Evolutionary conservation across 1,284 basidiomycete genomes (phyloP), one percentile per base, ranked within the genome.

Genomic region (Anthracocystis panici-leucophaei): DNA sequence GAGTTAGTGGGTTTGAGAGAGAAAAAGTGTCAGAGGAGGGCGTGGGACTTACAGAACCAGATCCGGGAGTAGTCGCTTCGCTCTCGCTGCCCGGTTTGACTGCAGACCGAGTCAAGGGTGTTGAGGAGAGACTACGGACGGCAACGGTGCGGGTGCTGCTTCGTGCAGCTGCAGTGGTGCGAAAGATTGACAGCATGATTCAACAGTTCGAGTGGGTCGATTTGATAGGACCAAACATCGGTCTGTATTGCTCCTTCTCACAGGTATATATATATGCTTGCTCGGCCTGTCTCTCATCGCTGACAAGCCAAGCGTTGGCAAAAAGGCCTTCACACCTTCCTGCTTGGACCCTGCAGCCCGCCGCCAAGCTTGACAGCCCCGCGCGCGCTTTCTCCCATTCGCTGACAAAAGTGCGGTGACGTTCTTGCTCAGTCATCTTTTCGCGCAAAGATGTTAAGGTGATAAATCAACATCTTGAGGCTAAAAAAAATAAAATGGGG

Each of bases 51-150:
- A 75, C 73, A 4, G 63, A 63, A 1, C 67, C 73, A 2, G 64
- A 33, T n/a, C 73, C 73, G 5, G 73, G 67, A 1, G 60, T 61
- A 16, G 63, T 75, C 10, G 67, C 67, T 57, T 75, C 73, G 41
- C 67, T 70, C 20, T 75, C 73, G 16, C 56, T 58, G 16, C 73
- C 73, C 16, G 73, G 73, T 27, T 75, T 75, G 11, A 75, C 73
- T 2, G 73, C 67, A 18, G 73, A 75, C 3, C 25, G 18, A 0
- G 45, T 2, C 0, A 21, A 9, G 0, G 59, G 8, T 2, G 46
- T 31, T 8, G 29, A 16, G 6, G 54, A 23, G 12, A 55, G 12
- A 31, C 3, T 23, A 10, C 53, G 53, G 3, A 27, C 0, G 10
- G 4, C 25, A 4, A 14, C 16, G 25, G 9, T 11, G 40, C 20